Evolutionary conservation across 1,284 basidiomycete species (phyloP), one percentile per base, ranked within the genome.

Genomic region (Marasmius oreades): DNA sequence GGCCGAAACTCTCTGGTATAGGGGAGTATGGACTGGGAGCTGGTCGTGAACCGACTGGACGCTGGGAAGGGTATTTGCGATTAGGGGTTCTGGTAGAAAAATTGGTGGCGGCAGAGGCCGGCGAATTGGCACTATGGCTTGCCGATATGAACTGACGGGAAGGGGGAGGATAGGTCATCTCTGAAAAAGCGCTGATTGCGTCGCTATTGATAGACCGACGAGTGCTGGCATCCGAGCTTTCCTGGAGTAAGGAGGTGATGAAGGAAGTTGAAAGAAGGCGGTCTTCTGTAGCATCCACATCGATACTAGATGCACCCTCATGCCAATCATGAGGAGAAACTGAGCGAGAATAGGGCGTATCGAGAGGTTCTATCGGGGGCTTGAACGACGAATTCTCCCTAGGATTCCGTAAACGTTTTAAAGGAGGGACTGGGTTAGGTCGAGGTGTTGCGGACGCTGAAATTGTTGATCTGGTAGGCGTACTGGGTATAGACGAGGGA

Each of bases 291-390:
- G 77, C 72, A 67, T 83, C 81, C 46, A 80, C 73, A 51, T 76
- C 77, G 57, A 85, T 80, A 57, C 74, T 77, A 7, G 81, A 82
- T n/a, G 80, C 76, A 11, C 80, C 82, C 64, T 85, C 83, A 59
- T 82, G 78, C 82, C 82, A 84, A 63, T 82, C 79, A 64, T 76
- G 70, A 2, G 78, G 70, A 23, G 77, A 73, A 37, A 72, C 57
- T 36, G 62, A 59, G 42, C 62, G 62, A 11, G 61, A 61, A 22
- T 55, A 34, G 20, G 61, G 61, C n/a, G 63, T 62, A 43, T 64
- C 53, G 33, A 63, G 64, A 58, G 64, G 46, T 59, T 48, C 23
- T 18, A 16, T 26, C n/a, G 20, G 51, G 10, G 56, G 31, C 26
- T 44, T 28, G 16, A 43, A 22, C 4, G 48, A 20, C 18, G 37